phyloP scores from a whole-genome alignment of 192 early-diverging fungal genomes.

The Podila epicladia region DNA sequence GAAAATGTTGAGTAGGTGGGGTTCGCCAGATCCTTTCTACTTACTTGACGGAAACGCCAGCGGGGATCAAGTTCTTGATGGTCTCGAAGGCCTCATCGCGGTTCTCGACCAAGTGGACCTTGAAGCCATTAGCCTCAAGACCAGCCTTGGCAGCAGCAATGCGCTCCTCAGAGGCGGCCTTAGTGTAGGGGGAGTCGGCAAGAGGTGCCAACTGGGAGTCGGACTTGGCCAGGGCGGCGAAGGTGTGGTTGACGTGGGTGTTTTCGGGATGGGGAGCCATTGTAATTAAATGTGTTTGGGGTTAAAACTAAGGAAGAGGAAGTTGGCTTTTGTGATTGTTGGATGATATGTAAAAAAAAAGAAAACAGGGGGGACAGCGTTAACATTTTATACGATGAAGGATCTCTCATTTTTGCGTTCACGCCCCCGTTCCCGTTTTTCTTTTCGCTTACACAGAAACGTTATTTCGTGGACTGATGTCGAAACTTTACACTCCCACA shows the following conservation, averaged over 20 bases:
- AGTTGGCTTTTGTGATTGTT: neutral
- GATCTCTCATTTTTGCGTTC: too few relatives aligned
- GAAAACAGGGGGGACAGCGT: neutral
- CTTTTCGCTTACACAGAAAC: too few relatives aligned
- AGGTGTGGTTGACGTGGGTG: conserved; percentile 9
- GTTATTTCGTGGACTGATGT: too few relatives aligned
- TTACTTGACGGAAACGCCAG: conserved; percentile 19
- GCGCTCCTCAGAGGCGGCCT: neutral
- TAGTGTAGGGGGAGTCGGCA: conserved; percentile 6
- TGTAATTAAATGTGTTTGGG: neutral
- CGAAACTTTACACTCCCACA: too few relatives aligned
- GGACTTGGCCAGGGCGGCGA: conserved; percentile 6
- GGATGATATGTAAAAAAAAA: neutral
- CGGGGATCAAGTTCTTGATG: conserved; percentile 26
- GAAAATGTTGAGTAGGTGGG: too few relatives aligned
- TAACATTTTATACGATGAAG: too few relatives aligned
- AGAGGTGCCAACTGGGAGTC: conserved; percentile 9
- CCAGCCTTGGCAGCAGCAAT: conserved; percentile 16
- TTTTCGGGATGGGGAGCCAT: conserved; percentile 10
- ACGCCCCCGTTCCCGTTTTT: too few relatives aligned
- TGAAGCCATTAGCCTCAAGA: conserved; percentile 25
- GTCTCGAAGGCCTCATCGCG: conserved; percentile 23
- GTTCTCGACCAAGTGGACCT: conserved; percentile 20
- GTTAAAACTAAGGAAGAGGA: too few relatives aligned
- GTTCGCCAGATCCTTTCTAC: too few relatives aligned